Evolutionary conservation across 805 yeast species (phyloP), one percentile per base, ranked within the genome.

Genomic region (Ogataea ganodermae): DNA sequence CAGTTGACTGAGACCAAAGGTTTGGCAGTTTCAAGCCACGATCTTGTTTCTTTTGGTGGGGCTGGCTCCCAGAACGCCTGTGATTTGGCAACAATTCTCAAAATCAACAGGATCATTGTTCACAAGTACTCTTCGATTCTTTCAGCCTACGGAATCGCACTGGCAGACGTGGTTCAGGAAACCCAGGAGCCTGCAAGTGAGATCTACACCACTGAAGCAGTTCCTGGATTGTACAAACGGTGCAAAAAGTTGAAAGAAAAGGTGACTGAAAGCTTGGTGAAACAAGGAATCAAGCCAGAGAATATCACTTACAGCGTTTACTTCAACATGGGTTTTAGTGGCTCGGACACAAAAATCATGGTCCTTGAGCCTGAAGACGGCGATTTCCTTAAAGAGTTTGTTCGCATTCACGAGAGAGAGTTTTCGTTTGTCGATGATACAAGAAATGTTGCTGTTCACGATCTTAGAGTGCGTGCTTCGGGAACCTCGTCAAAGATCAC

Each of bases 1-100:
- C 80, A 83, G 22, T 68, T 87, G 46, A 86, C 94, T 0, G 95
- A 87, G 59, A 84, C 90, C 2, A 84, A 80, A 58, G 96, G 96
- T 3, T 78, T 79, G 59, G 74, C 76, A 41, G 78, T 80, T 1
- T 62, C 83, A 10, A 70, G 74, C 16, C 95, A 87, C 62, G 68
- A 79, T 41, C 67, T 87, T 50, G 91, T 87, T 2, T 75, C 89
- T 3, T 87, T 87, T 64, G 96, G 96, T 35, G 96, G 96, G 30
- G 92, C 92, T 21, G 96, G 95, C 42, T 94, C 94, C 9, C 96
- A 87, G 66, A 89, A 85, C 60, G 88, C 90, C 4, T 81, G 79
- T 32, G 80, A 85, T 4, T 78, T 87, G 22, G 92, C 94, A 0
- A 73, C 78, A 48, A 75, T 76, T 17, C 69, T 87, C 55, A 86